phyloP scores from a whole-genome alignment of 805 yeast species.

The Osmozyma mogii region DNA sequence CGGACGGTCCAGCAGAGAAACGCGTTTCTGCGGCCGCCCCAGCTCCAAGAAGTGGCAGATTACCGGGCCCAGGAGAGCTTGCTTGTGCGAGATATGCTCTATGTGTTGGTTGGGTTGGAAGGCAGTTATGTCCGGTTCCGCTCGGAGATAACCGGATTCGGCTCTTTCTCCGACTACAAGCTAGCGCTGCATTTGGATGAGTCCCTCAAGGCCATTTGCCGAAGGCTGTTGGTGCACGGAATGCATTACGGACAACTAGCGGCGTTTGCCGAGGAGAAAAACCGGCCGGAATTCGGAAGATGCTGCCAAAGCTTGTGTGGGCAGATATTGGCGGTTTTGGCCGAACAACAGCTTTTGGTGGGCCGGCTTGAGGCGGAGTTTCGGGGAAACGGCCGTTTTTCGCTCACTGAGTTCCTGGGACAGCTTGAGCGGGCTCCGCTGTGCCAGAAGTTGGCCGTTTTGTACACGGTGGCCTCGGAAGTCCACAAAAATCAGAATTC shows the following conservation, averaged over 20 bases:
- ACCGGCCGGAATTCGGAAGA: constrained; percentile 51
- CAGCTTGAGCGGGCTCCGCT: no score
- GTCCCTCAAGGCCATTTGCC: constrained; percentile 62
- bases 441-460: no score
- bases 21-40: no score
- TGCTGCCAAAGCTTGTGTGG: constrained; percentile 67
- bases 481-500: no score
- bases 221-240: constrained; percentile 53
- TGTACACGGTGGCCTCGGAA: no score
- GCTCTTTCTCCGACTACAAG: constrained; percentile 74
- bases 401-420: constrained; percentile 24
- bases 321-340: constrained; percentile 33
- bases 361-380: constrained; percentile 48
- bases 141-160: no score
- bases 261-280: constrained; percentile 54
- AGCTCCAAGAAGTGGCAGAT: no score
- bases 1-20: no score
- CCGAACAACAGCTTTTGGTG: constrained; percentile 21
- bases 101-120: constrained; percentile 63
- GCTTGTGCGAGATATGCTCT: constrained; percentile 66
- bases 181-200: constrained; percentile 68
- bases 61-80: no score
- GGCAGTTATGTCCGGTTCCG: constrained; percentile 70
- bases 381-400: constrained; percentile 40
- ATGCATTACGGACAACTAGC: constrained; percentile 51